Conservation (phyloP, 1,284 basidiomycete genomes). For the Austroboletus novae-zelandiae region DNA sequence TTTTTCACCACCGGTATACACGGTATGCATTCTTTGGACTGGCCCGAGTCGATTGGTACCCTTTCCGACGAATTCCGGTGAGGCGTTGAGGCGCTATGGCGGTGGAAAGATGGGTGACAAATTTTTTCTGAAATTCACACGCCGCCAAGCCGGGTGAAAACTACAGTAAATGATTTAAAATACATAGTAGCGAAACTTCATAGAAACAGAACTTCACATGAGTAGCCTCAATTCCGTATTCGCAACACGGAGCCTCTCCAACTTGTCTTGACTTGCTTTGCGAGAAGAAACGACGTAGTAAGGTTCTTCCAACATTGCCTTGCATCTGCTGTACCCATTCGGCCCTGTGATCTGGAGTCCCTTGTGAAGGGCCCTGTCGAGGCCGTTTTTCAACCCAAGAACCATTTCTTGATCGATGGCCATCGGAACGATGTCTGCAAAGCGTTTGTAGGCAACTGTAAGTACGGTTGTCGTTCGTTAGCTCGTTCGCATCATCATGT, state of each 20-base stretch:
- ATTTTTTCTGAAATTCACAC: too few species aligned
- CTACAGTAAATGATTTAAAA: too few species aligned
- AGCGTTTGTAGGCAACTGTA: constrained; percentile 67
- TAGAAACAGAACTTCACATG: too few species aligned
- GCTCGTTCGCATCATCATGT: not conserved
- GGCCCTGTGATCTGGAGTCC: constrained; percentile 40
- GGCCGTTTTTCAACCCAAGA: constrained; percentile 38
- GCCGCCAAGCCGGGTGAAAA: too few species aligned
- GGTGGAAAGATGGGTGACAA: too few species aligned
- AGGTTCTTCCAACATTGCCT: constrained; percentile 55
- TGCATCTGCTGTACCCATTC: constrained; percentile 35
- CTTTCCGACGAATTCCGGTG: too few species aligned
- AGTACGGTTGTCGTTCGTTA: not conserved
- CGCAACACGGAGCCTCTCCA: constrained; percentile 51
- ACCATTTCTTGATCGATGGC: constrained; percentile 67
- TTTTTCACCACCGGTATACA: too few species aligned
- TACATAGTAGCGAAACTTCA: too few species aligned
- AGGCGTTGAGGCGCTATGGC: too few species aligned
- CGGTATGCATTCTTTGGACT: too few species aligned
- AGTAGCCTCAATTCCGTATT: constrained; percentile 42
- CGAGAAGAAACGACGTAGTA: constrained; percentile 43
- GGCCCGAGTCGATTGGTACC: too few species aligned
- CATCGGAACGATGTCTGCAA: constrained; percentile 60
- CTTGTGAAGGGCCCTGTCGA: constrained; percentile 46
- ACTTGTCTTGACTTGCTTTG: constrained; percentile 49